phyloP scores from a whole-genome alignment of 176 grass and related monocot species.

The Cymbopogon citratus region DNA sequence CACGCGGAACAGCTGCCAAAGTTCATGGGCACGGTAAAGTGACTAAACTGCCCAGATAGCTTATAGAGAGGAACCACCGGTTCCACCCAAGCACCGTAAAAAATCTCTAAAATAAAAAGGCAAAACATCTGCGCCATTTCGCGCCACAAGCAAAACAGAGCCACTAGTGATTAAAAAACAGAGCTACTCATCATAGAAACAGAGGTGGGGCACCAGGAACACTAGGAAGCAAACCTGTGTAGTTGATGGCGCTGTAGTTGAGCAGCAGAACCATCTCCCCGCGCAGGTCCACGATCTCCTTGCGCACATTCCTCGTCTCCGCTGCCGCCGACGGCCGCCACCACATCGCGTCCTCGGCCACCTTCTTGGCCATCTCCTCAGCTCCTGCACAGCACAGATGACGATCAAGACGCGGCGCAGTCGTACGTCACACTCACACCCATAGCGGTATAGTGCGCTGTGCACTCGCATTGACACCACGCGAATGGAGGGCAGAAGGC shows the following conservation, averaged over 20 bases:
- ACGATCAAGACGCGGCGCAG: not conserved
- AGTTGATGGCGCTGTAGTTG: slow-evolving; percentile 80
- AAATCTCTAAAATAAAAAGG: no score
- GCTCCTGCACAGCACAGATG: slow-evolving; percentile 36
- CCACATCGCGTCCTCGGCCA: not conserved
- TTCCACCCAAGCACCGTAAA: no score
- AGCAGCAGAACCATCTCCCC: slow-evolving; percentile 78
- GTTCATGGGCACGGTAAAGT: no score
- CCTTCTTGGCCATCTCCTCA: slow-evolving; percentile 50
- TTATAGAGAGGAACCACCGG: no score
- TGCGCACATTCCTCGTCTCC: slow-evolving; percentile 42
- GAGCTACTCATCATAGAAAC: not conserved
- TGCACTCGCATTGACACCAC: not conserved
- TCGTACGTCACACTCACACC: not conserved
- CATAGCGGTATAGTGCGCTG: no score
- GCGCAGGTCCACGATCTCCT: slow-evolving; percentile 67
- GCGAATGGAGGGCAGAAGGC: not conserved
- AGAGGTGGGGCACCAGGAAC: not conserved
- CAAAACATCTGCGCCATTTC: no score
- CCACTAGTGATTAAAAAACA: not conserved
- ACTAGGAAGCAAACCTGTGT: slow-evolving; percentile 47
- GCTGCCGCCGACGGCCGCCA: not conserved
- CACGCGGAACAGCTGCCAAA: no score
- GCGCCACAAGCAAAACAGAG: not conserved
- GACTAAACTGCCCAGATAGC: no score